Base-by-base conservation (phyloP, 2,329 filamentous ascomycete genomes). In the Penicillium sp. region DNA sequence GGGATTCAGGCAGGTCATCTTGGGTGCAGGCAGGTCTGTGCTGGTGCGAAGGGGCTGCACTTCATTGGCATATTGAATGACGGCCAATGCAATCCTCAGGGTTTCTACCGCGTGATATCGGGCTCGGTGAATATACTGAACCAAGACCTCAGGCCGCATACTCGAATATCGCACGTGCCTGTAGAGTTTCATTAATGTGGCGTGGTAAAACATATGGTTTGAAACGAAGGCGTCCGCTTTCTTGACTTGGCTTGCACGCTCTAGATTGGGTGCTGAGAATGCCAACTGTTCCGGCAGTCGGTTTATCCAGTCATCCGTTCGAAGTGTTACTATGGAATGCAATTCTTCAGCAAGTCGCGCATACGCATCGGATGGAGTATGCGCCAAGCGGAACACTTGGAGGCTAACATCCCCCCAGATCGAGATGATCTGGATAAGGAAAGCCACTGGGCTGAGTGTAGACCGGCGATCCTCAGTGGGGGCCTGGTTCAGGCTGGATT, bases 131-230 rank as follows among this genome's bases (percentile, higher is more conserved):
- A 78, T 66, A 45, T 78, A 73, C 16, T 73, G 69, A 2, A 60
- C 51, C 9, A 75, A 59, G 19, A 66, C 56, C 2, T 72, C 65
- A 0, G 63, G 49, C 3, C 67, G 64, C 3, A 78, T 60, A 21
- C 62, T 64, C 8, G 63, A 60, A 43, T 68, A 64, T 7, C 72
- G 69, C 9, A 74, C 73, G 53, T 84, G 77, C 26, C 84, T 76
- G 51, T 84, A 82, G 19, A 86, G 69, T 49, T 81, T 80, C 63
- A 86, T 76, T 53, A 80, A 64, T 1, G 80, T 74, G 32, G 79
- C 75, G 57, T 84, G 76, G 58, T 83, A 83, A n/a, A 86, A 67
- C 18, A 83, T 68, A 59, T 87, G 83, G 61, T 85, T 76, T 1
- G 76, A 77, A 39, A 85, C 65, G 55, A 82, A 83, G 0, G 74